Base-by-base conservation (phyloP, 169 alveolate genomes). In the Plasmodium adleri region DNA sequence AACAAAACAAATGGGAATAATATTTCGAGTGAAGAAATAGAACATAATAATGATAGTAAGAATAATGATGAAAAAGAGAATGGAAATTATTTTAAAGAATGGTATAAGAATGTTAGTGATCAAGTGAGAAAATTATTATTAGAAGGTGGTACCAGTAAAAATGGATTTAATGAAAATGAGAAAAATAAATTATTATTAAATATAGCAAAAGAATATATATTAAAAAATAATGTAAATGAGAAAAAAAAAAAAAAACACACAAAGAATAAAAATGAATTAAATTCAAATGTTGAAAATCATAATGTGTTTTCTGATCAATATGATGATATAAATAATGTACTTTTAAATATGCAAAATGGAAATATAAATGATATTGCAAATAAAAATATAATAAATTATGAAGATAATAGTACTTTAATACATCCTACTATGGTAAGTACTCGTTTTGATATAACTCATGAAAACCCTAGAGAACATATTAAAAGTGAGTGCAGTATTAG, bases 221-320 rank as follows among this genome's bases (percentile, higher is more conserved):
- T 22, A 47, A 64, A 78, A 28, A 64, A 56, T 63, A 60, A 59
- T 45, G 24, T 78, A 26, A 12, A 28, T 47, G 43, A 5, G 22
- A 50, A 39, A 39, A 39, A 39, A 39, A 39, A 39, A 39, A 39
- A 39, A 2, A 74, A 43, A 74, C 47, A 74, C 74, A 45, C n/a
- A 60, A 74, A 17, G 20, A 24, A 64, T 20, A 56, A 39, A 10
- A 60, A 78, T 6, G 70, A 32, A 0, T 26, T 15, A 28, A 28
- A 28, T 66, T 28, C 64, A 22, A 78, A 67, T 59, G 39, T 64
- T 45, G 67, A 78, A 45, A 78, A 78, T 59, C 13, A n/a, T 26
- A 39, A 39, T 39, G 13, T 52, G 10, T n/a, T 47, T 56, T 1
- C 15, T 22, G 22, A 64, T 12, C 39, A 78, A 22, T 78, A 43